Evolutionary conservation across 2,329 filamentous ascomycete genomes (phyloP), one percentile per base, ranked within the genome.

Genomic region (Botrytis elliptica): DNA sequence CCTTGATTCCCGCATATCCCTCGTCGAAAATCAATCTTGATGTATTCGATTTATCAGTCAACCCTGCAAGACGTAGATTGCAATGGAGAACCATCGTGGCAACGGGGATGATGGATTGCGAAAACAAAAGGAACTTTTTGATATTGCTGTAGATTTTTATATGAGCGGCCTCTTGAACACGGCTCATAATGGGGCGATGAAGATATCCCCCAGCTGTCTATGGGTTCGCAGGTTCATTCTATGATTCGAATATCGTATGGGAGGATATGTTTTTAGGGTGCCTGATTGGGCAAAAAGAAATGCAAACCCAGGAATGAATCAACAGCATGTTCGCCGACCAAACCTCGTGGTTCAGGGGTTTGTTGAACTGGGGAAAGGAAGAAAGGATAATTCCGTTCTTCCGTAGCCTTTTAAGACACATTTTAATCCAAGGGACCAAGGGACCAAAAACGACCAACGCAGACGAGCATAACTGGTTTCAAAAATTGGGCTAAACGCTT

Each of bases 1-100:
- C 70, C 70, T 68, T 60, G 70, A 42, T 46, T 72, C 63, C 63
- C 70, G 70, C 70, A n/a, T 60, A 16, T 55, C 66, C 70, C 70
- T 72, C 70, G 70, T 70, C 57, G 72, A 55, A 57, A 70, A 64
- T 73, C 72, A 55, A 55, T 38, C 38, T 52, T 22, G 44, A 57
- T 46, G 33, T 33, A 42, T 57, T 66, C 25, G 40, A 29, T 44
- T 59, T 67, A n/a, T 66, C 71, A 29, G 65, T 55, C 62, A 49
- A 49, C 29, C 62, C 60, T 66, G 70, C 59, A 65, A 71, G 29
- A 42, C 14, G 33, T 33, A 33, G 46, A 52, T 42, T 44, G 70
- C 20, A 36, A 71, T 65, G 22, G 59, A 52, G 44, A 55, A 62
- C 63, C 55, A 73, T 63, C 57, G 57, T 69, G 71, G 65, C 57